Conservation (phyloP, 257 asterid genomes). For the Solanum lycopersicoides region DNA sequence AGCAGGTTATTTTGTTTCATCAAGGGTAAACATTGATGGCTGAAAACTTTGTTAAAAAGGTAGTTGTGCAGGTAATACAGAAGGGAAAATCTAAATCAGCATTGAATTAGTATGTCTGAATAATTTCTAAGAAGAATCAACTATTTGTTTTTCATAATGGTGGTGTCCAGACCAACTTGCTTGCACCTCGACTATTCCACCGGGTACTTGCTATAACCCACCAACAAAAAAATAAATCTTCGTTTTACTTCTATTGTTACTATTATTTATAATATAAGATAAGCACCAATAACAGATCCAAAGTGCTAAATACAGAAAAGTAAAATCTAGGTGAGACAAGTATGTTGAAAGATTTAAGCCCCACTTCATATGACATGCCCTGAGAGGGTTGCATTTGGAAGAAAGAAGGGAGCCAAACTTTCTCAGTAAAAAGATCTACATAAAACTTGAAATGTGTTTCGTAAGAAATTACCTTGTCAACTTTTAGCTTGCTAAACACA, state of each 20-base stretch:
- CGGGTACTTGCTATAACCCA: neutral
- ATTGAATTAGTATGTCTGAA: neutral
- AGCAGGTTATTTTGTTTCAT: neutral
- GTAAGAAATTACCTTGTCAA: conserved; percentile 50
- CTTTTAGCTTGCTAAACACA: conserved; percentile 80
- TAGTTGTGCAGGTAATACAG: neutral
- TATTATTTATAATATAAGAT: neutral
- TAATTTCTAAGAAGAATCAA: neutral
- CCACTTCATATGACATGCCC: neutral
- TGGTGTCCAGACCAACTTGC: neutral
- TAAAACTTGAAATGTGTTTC: neutral
- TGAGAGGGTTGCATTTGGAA: neutral
- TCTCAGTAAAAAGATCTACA: neutral
- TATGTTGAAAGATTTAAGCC: neutral
- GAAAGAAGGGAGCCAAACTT: neutral
- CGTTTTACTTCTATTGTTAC: neutral
- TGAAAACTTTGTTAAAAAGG: neutral
- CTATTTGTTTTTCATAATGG: neutral
- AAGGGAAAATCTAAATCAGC: neutral
- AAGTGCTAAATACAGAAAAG: neutral
- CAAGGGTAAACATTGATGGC: neutral
- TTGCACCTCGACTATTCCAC: neutral
- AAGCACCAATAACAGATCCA: neutral
- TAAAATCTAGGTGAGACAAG: neutral
- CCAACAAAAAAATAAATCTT: neutral